Evolutionary conservation across 2,329 filamentous ascomycete species (phyloP).

Genomic region (Fusarium transvaalense): DNA sequence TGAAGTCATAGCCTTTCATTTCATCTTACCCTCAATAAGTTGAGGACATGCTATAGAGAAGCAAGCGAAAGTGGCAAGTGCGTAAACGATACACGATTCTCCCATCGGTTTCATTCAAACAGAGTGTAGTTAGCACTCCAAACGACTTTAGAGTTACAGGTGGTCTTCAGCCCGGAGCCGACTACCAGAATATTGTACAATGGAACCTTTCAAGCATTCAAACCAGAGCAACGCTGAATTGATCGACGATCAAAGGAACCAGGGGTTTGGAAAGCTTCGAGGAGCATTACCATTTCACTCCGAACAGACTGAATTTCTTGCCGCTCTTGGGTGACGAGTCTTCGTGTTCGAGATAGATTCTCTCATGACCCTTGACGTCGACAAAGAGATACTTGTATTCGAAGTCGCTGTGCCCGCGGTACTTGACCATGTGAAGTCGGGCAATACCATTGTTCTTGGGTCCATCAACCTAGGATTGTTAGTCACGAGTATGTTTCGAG

Average conservation of each 20-base stretch:
- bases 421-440: slow-evolving; percentile 81
- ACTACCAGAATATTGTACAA: slow-evolving; percentile 32
- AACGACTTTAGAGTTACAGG: slow-evolving; percentile 21
- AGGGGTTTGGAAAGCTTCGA: background rate
- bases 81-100: background rate
- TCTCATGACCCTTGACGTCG: slow-evolving; percentile 78
- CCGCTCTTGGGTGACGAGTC: slow-evolving; percentile 57
- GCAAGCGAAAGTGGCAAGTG: background rate
- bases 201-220: background rate
- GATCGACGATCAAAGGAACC: background rate
- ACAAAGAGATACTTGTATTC: slow-evolving; percentile 85
- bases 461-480: slow-evolving; percentile 74
- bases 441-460: slow-evolving; percentile 79
- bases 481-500: background rate
- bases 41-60: background rate
- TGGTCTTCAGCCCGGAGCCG: background rate
- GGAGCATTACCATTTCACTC: slow-evolving; percentile 66
- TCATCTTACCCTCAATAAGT: background rate
- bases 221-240: background rate
- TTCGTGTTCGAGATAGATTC: slow-evolving; percentile 75
- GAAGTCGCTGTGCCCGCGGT: slow-evolving; percentile 73
- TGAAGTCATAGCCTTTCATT: background rate
- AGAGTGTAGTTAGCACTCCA: background rate
- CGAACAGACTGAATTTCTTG: slow-evolving; percentile 69
- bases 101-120: background rate